phyloP scores from a whole-genome alignment of 257 asterid species.

The Eustoma russellianum region DNA sequence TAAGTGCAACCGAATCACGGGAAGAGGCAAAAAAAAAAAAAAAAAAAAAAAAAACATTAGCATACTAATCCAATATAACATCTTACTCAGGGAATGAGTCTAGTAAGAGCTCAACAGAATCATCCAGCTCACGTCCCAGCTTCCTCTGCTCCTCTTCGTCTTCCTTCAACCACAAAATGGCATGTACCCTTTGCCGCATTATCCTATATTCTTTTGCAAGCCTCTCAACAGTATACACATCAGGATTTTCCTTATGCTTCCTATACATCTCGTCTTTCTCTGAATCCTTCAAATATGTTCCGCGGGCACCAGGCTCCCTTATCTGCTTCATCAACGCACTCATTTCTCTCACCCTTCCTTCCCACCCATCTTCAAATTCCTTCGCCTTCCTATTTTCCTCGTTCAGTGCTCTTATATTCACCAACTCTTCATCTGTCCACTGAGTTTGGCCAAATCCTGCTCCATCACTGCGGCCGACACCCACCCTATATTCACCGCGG shows the following conservation, averaged over 20 bases:
- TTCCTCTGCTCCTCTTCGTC: constrained; percentile 79
- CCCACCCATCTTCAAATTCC: constrained; percentile 53
- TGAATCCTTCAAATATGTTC: constrained; percentile 71
- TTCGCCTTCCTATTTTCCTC: constrained; percentile 30
- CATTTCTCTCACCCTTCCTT: constrained; percentile 38
- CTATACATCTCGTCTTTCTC: constrained; percentile 83
- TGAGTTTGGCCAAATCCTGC: constrained; percentile 15
- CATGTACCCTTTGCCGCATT: constrained; percentile 97
- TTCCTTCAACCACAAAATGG: constrained; percentile 80
- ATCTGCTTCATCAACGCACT: constrained; percentile 63
- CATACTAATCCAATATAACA: not conserved
- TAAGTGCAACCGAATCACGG: not conserved
- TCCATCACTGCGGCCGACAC: constrained; percentile 1
- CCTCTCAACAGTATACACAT: constrained; percentile 69
- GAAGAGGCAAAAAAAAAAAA: not conserved
- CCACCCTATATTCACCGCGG: constrained; percentile 11
- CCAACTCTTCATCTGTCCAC: constrained; percentile 48
- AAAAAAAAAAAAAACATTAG: too few species aligned
- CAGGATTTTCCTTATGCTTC: constrained; percentile 88
- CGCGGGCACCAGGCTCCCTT: constrained; percentile 91
- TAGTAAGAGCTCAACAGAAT: constrained; percentile 58
- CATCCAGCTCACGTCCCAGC: constrained; percentile 67
- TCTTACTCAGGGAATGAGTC: constrained; percentile 92
- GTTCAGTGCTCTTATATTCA: constrained; percentile 28
- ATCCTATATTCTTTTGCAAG: constrained; percentile 86